These are phyloP conservation scores for Pecoramyces ruminantium DNA, from an alignment of 192 early-diverging fungal genomes.

Conservation along the genomic window DNA sequence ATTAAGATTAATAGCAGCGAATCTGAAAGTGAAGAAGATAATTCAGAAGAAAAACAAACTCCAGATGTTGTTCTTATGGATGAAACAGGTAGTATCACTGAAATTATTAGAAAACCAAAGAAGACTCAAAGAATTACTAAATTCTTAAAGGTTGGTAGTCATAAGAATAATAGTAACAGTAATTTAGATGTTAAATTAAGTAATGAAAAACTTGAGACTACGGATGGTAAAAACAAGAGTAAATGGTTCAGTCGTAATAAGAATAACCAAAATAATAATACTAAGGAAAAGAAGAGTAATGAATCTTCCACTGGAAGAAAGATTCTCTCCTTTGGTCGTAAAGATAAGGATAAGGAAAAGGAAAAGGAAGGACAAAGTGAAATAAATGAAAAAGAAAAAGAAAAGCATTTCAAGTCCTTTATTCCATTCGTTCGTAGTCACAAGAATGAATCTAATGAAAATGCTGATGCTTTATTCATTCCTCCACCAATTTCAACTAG, in stretches of 20 bases:
- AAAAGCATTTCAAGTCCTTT: not conserved
- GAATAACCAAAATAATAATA: not conserved
- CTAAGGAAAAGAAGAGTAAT: not conserved
- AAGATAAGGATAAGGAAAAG: not conserved
- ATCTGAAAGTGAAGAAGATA: not conserved
- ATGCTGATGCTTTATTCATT: not conserved
- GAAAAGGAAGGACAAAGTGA: not conserved
- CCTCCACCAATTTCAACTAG: not conserved
- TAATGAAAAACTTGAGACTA: not conserved
- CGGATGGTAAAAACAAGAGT: not conserved
- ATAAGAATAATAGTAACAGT: not conserved
- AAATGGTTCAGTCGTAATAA: not conserved
- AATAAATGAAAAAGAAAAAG: not conserved
- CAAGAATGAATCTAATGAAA: not conserved
- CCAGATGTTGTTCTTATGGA: not conserved
- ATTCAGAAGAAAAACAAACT: not conserved
- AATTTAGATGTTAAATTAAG: not conserved
- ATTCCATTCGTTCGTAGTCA: not conserved
- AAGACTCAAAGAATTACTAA: not conserved
- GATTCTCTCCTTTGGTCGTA: not conserved
- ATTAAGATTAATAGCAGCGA: not conserved
- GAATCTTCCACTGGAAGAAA: not conserved
- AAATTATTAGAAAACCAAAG: not conserved
- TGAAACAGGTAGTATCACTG: not conserved
- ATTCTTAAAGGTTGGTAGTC: not conserved